phyloP scores from a whole-genome alignment of 140 eudicot genomes.

The Erigeron philadelphicus region DNA sequence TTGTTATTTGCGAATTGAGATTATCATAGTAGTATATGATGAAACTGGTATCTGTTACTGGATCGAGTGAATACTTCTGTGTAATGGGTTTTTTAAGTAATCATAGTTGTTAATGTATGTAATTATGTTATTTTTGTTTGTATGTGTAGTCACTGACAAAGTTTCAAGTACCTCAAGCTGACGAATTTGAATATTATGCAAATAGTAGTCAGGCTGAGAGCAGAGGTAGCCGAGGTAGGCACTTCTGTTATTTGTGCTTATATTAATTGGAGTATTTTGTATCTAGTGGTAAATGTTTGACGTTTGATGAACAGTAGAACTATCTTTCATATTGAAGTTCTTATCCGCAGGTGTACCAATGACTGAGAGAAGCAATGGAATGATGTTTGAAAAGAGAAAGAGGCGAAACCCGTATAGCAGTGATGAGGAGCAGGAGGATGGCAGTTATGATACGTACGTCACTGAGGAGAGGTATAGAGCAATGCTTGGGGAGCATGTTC shows the following conservation, averaged over 20 bases:
- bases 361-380: constrained; percentile 51
- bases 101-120: constrained; percentile 11
- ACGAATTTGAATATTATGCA: constrained; percentile 69
- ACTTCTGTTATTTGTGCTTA: neutral
- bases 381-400: constrained; percentile 58
- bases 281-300: constrained; percentile 5
- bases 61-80: constrained; percentile 20
- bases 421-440: constrained; percentile 62
- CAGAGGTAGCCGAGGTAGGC: constrained; percentile 74
- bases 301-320: neutral
- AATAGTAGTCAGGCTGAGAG: constrained; percentile 89
- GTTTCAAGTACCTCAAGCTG: constrained; percentile 78
- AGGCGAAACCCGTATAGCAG: constrained; percentile 51
- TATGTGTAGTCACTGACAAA: constrained; percentile 68
- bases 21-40: too few relatives aligned
- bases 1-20: too few relatives aligned
- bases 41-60: neutral
- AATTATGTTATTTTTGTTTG: constrained; percentile 18
- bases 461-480: constrained; percentile 76
- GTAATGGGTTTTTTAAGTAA: constrained; percentile 10
- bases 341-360: constrained; percentile 45
- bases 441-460: constrained; percentile 42
- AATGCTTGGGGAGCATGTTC: constrained; percentile 88
- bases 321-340: neutral
- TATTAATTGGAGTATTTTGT: constrained; percentile 13